Base-by-base conservation (phyloP, 2,329 filamentous ascomycete species). In the Fusarium devonianum region DNA sequence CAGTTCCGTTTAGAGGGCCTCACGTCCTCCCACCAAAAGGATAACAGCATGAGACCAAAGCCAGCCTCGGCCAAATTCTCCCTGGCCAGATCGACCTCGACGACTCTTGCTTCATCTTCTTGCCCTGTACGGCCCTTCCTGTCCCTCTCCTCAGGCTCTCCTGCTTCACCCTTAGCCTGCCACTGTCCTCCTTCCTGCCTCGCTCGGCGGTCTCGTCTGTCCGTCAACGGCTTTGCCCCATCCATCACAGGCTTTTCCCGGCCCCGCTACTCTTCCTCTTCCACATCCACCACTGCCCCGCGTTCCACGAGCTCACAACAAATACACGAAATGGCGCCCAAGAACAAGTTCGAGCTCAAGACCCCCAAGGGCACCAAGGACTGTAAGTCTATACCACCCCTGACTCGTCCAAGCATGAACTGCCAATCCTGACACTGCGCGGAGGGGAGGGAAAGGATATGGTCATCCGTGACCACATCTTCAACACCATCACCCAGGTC, bases 321-420 rank as follows among this genome's bases (percentile, higher is more conserved):
- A 55, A 39, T 49, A 53, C 40, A 19, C 52, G 52, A 55, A 45
- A 68, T 68, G 66, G 66, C 66, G 45, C 64, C 66, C 52, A 68
- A 68, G 55, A 64, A 38, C 43, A 68, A 67, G 46, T 68, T 67
- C 34, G 64, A 62, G 73, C 81, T 95, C 70, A 96, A 96, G 80
- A 90, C 88, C 67, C 90, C 91, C 56, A 96, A 96, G 81, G 91
- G 92, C 63, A 96, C 91, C 60, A 89, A 90, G 70, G 92, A 96
- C 72, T 96, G 85, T 85, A 48, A 62, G 62, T 58, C 13, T 36
- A 4, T 21, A 29, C 38, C 18, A 11, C 33, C 16, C 13, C n/a
- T 35, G 28, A 25, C 37, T 29, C 32, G 4, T 10, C 18, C 10
- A 16, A 42, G 4, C 18, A 13, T 23, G 25, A 39, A 32, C 28